Evolutionary conservation across 495 filamentous ascomycete genomes (phyloP).

Genomic region (Trichoderma virens): DNA sequence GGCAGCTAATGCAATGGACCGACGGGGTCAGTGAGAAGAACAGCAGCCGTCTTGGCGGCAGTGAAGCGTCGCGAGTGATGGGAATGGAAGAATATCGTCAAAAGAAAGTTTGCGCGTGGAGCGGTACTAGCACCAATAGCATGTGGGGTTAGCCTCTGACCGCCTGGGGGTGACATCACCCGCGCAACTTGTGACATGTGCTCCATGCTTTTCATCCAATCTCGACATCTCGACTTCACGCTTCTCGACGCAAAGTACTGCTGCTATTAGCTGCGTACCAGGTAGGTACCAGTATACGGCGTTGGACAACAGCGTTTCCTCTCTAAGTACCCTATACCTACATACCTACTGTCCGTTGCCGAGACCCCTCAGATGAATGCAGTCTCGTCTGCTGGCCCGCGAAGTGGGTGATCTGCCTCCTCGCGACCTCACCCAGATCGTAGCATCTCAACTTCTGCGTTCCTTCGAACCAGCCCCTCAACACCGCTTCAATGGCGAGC

Average conservation of each 20-base stretch:
- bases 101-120: background rate
- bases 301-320: too few relatives aligned
- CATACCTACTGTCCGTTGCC: too few relatives aligned
- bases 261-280: too few relatives aligned
- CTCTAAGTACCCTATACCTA: too few relatives aligned
- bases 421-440: constrained; percentile 52
- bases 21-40: background rate
- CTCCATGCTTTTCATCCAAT: too few relatives aligned
- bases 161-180: too few relatives aligned
- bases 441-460: constrained; percentile 48
- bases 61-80: background rate
- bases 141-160: background rate
- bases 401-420: constrained; percentile 56
- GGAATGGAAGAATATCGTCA: background rate
- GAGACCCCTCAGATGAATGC: too few relatives aligned
- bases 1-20: background rate
- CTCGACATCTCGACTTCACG: too few relatives aligned
- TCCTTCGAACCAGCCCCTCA: constrained; percentile 53
- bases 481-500: constrained; percentile 58
- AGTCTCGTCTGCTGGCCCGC: constrained; percentile 67
- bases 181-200: too few relatives aligned
- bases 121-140: background rate
- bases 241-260: too few relatives aligned
- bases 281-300: too few relatives aligned
- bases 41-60: background rate